Evolutionary conservation across 164 flowering plant genomes (phyloP).

Genomic region (Dillenia suffruticosa): DNA sequence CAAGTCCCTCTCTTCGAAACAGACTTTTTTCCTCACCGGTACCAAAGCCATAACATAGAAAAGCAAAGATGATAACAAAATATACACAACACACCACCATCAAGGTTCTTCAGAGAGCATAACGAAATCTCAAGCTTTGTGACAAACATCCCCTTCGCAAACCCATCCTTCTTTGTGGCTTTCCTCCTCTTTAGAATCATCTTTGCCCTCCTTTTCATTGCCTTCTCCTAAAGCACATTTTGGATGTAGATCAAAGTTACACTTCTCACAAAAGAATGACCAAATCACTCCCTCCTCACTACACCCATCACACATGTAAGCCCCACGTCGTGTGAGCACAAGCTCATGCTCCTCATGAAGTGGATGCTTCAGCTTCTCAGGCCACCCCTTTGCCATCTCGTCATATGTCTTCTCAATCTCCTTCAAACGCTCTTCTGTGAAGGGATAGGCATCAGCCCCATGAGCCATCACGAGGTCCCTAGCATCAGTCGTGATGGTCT

Average conservation of each 20-base stretch:
- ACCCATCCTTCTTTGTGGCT: no score
- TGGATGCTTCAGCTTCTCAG: slow-evolving; percentile 49
- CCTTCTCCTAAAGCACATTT: slow-evolving; percentile 42
- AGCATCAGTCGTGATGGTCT: background rate
- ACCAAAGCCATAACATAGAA: no score
- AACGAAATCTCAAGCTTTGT: no score
- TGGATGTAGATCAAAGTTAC: slow-evolving; percentile 62
- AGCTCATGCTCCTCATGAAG: slow-evolving; percentile 64
- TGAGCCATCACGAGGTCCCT: background rate
- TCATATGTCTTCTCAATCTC: background rate
- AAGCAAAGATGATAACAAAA: no score
- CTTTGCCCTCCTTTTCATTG: slow-evolving; percentile 2
- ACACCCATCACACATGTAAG: slow-evolving; percentile 49
- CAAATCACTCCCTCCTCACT: slow-evolving; percentile 39
- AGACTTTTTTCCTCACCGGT: no score
- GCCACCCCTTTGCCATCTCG: slow-evolving; percentile 40
- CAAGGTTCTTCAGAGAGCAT: no score
- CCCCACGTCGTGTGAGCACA: slow-evolving; percentile 21
- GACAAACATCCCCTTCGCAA: no score
- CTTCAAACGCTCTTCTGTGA: background rate
- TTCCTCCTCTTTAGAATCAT: slow-evolving; percentile 6
- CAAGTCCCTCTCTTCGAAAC: no score
- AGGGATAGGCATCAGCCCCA: background rate
- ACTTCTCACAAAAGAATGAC: slow-evolving; percentile 49
- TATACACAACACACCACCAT: no score